These are phyloP conservation scores for Diatrype stigma DNA, from an alignment of 2,329 filamentous ascomycete genomes.

Conservation along the genomic window DNA sequence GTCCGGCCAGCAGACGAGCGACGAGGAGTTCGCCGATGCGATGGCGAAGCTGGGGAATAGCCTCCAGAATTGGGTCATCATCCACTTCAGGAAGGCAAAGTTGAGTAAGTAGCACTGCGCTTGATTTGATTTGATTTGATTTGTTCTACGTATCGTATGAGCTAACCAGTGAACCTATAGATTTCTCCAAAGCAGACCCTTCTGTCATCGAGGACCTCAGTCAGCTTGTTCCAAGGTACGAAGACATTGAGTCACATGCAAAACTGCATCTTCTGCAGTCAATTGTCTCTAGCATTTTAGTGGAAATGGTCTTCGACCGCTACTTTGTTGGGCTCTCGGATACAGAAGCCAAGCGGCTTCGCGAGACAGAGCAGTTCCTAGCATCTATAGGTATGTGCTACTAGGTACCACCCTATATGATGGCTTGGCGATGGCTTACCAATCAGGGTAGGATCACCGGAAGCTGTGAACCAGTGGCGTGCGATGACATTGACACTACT, in stretches of 20 bases:
- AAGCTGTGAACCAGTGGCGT: constrained; percentile 62
- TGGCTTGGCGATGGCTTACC: constrained; percentile 9
- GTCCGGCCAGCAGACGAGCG: constrained; percentile 57
- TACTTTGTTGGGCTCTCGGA: constrained; percentile 61
- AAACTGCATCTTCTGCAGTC: constrained; percentile 63
- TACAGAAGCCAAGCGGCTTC: constrained; percentile 48
- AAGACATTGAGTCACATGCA: constrained; percentile 46
- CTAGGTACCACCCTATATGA: constrained; percentile 7
- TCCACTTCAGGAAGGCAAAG: constrained; percentile 61
- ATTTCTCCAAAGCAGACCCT: constrained; percentile 38
- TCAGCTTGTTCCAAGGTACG: constrained; percentile 52
- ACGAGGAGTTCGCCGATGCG: constrained; percentile 61
- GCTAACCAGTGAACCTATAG: constrained; percentile 26
- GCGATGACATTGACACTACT: constrained; percentile 59
- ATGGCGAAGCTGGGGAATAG: constrained; percentile 61
- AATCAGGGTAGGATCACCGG: constrained; percentile 36
- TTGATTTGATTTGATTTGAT: too few relatives aligned
- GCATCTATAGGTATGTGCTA: constrained; percentile 34
- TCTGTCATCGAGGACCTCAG: constrained; percentile 34
- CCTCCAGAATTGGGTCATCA: constrained; percentile 71
- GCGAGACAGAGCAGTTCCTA: constrained; percentile 45
- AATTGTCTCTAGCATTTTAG: constrained; percentile 54
- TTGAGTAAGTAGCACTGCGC: constrained; percentile 37
- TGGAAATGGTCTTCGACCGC: constrained; percentile 56
- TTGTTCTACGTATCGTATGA: background rate